These are phyloP conservation scores for Aspergillus sp. DNA, from an alignment of 2,329 filamentous ascomycete genomes.

Conservation along the genomic window DNA sequence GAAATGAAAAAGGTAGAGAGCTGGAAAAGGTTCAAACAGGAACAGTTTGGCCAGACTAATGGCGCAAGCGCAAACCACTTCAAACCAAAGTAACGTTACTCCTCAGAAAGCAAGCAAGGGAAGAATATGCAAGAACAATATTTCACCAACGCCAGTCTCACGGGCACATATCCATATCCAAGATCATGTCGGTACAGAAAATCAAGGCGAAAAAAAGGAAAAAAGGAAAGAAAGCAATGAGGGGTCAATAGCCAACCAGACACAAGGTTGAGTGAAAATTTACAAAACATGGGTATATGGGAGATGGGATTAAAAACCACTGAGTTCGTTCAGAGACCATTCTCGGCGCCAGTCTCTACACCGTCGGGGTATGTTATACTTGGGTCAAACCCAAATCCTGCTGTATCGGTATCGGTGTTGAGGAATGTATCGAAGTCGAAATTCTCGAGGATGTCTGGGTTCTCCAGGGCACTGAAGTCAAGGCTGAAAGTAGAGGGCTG, in stretches of 20 bases:
- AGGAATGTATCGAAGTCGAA: conserved; percentile 70
- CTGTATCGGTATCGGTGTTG: conserved; percentile 53
- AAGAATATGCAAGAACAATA: conserved; percentile 30
- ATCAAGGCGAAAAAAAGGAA: conserved; percentile 16
- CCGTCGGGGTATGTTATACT: conserved; percentile 42
- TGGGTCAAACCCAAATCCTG: conserved; percentile 45
- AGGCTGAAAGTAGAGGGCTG: conserved; percentile 39
- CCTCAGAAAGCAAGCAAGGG: conserved; percentile 12
- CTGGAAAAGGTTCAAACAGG: conserved; percentile 19
- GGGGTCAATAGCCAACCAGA: conserved; percentile 23
- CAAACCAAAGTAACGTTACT: conserved; percentile 13
- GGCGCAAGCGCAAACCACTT: conserved; percentile 14
- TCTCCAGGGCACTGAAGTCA: conserved; percentile 48
- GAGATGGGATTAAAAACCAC: conserved; percentile 35
- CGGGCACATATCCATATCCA: conserved; percentile 29
- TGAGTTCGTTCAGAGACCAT: conserved; percentile 37
- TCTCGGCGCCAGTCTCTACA: conserved; percentile 44
- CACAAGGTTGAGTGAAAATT: conserved; percentile 30
- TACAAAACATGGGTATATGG: conserved; percentile 43
- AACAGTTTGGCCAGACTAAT: conserved; percentile 13
- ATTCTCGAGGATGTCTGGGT: conserved; percentile 49
- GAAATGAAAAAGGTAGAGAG: conserved; percentile 23
- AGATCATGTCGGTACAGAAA: conserved; percentile 25
- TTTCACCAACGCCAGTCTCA: conserved; percentile 39
- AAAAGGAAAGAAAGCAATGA: conserved; percentile 15